Evolutionary conservation across 495 filamentous ascomycete genomes (phyloP), one percentile per base, ranked within the genome.

Genomic region (Podospora sp.): DNA sequence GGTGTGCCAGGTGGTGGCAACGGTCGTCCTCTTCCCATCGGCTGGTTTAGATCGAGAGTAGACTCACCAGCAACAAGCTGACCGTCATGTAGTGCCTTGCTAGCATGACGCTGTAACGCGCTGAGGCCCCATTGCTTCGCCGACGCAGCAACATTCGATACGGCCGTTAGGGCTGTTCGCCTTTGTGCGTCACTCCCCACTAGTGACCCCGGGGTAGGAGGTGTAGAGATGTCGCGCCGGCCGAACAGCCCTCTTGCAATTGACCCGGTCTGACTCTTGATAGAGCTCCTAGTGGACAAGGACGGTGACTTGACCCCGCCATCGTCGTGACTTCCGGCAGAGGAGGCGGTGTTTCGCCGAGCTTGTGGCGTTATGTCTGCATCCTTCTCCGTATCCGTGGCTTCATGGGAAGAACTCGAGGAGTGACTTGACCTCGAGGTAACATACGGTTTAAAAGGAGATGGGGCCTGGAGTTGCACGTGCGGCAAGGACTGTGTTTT

Each of bases 91-190:
- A 79, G 79, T 25, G 72, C 76, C 58, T 81, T 77, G 60, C 72
- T 74, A 1, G 60, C 62, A 24, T 86, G 83, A 49, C 88, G 85
- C 59, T 87, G 86, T 60, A 94, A 83, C 5, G 91, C 87, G 70
- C 86, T 89, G 81, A 87, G 85, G 20, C 91, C 87, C 94, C 93
- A 97, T 76, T 91, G 92, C 75, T 90, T 94, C 2, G 93, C 92
- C 14, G 86, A 89, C 6, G 90, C 89, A 18, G 92, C 91, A 4
- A 89, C 92, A 53, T 88, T 88, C 0, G 89, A 86, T 40, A 96
- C 82, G 5, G 90, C 86, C 27, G 86, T 81, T 29, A 88, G 63
- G 2, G 83, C 77, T 53, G 78, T 78, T 14, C 79, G 76, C 68
- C 83, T 85, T 12, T 79, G 71, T 12, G 57, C 18, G 1, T 74